Conservation (phyloP, 2,329 filamentous ascomycete species). For the Sporothrix pseudoabietina region DNA sequence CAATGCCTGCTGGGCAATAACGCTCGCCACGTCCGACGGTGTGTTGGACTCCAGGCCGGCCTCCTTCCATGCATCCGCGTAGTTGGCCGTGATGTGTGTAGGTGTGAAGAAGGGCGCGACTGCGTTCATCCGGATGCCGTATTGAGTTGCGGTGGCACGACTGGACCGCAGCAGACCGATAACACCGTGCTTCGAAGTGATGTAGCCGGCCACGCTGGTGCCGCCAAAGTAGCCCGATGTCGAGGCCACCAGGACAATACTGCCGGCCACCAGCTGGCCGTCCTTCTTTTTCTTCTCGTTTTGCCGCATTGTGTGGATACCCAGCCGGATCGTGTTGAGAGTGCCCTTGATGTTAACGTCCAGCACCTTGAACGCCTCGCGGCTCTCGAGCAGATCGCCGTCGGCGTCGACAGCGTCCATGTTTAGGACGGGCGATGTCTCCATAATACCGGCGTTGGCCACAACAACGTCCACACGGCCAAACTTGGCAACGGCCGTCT, state of each 20-base stretch:
- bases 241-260: constrained; percentile 49
- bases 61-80: constrained; percentile 43
- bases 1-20: constrained; percentile 43
- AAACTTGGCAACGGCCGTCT: constrained; percentile 40
- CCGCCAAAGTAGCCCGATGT: constrained; percentile 40
- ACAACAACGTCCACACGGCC: constrained; percentile 46
- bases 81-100: constrained; percentile 47
- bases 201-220: constrained; percentile 37
- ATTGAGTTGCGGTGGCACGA: constrained; percentile 36
- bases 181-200: constrained; percentile 34
- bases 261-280: constrained; percentile 38
- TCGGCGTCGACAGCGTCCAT: constrained; percentile 36
- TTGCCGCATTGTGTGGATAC: constrained; percentile 38
- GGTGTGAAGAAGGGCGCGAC: constrained; percentile 50
- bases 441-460: constrained; percentile 49
- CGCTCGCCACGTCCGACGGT: constrained; percentile 44
- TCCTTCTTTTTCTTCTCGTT: constrained; percentile 18
- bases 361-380: constrained; percentile 40
- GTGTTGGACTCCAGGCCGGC: constrained; percentile 46
- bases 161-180: constrained; percentile 33
- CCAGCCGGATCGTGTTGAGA: constrained; percentile 42
- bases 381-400: constrained; percentile 35
- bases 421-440: constrained; percentile 36
- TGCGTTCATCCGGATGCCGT: constrained; percentile 46
- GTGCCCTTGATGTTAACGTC: constrained; percentile 50